Evolutionary conservation across 2,329 filamentous ascomycete species (phyloP).

Genomic region (Botrytis sinoallii): DNA sequence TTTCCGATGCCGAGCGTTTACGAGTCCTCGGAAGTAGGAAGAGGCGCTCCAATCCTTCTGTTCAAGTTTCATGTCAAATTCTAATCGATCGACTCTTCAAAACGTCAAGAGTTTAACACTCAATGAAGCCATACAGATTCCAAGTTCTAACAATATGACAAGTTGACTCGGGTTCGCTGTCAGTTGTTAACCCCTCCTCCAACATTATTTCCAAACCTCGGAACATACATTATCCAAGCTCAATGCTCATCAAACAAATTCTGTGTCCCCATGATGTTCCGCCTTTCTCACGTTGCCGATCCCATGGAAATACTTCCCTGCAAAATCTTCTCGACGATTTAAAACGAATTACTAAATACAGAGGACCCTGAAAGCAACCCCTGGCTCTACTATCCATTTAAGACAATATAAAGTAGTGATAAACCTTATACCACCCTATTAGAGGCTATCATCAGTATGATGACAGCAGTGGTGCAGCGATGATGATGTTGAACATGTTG

Average conservation of each 20-base stretch:
- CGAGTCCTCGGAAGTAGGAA: not conserved
- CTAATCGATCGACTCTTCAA: not conserved
- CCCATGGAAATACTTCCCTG: not conserved
- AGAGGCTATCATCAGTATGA: not conserved
- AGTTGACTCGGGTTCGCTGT: not conserved
- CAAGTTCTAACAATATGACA: not conserved
- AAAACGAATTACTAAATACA: not conserved
- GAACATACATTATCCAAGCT: not conserved
- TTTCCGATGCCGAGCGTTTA: not conserved
- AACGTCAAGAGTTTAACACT: not conserved
- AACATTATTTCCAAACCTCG: not conserved
- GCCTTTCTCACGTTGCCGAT: not conserved
- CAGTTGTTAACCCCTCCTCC: not conserved
- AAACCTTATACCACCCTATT: not conserved
- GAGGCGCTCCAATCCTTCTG: not conserved
- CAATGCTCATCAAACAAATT: slow-evolving; percentile 17
- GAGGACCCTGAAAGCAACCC: not conserved
- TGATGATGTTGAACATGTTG: not conserved
- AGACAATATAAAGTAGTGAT: slow-evolving; percentile 1
- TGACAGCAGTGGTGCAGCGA: not conserved
- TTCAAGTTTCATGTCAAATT: not conserved
- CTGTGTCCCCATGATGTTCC: not conserved
- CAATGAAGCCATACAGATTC: not conserved
- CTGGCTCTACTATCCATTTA: not conserved
- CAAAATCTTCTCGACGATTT: not conserved